Evolutionary conservation across 78 protist species (phyloP).

Genomic region (Dictyostelium brefeldianum): DNA sequence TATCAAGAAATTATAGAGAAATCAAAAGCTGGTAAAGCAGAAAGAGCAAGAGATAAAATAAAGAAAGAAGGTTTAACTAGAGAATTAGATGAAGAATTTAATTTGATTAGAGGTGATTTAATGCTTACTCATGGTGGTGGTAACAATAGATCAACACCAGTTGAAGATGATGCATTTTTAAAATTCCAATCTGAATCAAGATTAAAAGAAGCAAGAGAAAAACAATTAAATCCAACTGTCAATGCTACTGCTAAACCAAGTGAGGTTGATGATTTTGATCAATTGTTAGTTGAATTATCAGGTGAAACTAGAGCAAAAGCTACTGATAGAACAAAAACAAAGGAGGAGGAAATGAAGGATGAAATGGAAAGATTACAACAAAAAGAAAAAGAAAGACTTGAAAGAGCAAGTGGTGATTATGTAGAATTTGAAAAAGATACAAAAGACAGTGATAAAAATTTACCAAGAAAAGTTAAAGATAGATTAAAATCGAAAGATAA

Average conservation of each 20-base stretch:
- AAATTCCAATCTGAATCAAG: slow-evolving; percentile 35
- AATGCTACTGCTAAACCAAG: background rate
- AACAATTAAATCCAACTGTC: background rate
- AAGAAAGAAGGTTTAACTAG: slow-evolving; percentile 49
- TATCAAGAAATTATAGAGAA: slow-evolving; percentile 80
- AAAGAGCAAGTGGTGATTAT: slow-evolving; percentile 73
- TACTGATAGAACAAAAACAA: slow-evolving; percentile 78
- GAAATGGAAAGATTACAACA: slow-evolving; percentile 67
- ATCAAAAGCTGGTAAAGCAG: slow-evolving; percentile 71
- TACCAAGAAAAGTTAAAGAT: slow-evolving; percentile 1
- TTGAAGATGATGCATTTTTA: slow-evolving; percentile 16
- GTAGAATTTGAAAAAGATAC: slow-evolving; percentile 41
- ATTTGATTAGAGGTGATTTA: slow-evolving; percentile 58
- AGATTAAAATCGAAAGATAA: slow-evolving; percentile 35
- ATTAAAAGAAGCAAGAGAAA: background rate
- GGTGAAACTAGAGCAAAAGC: slow-evolving; percentile 56
- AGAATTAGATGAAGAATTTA: slow-evolving; percentile 78
- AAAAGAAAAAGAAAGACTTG: slow-evolving; percentile 68
- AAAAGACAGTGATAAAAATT: slow-evolving; percentile 3
- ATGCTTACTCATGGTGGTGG: background rate
- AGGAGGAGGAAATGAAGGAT: slow-evolving; percentile 66
- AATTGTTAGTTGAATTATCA: slow-evolving; percentile 20
- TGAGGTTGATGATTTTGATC: slow-evolving; percentile 61
- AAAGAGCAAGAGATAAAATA: slow-evolving; percentile 45
- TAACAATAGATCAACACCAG: background rate